phyloP scores from a whole-genome alignment of 768 basidiomycete genomes.

The Termitomyces sp. region DNA sequence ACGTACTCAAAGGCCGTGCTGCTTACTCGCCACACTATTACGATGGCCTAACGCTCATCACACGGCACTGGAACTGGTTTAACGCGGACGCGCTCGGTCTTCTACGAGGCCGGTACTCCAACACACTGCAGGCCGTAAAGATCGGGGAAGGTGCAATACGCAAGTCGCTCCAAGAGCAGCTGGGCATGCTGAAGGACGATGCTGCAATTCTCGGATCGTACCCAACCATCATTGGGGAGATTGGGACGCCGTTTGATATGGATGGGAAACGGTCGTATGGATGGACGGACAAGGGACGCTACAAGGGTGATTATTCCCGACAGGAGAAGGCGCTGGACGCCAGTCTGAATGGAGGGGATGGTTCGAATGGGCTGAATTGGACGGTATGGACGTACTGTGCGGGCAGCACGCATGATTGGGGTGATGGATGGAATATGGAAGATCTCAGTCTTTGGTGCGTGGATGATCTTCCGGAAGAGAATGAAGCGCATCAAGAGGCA shows the following conservation, averaged over 20 bases:
- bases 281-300: constrained; percentile 58
- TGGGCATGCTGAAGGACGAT: constrained; percentile 74
- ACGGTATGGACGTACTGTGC: constrained; percentile 89
- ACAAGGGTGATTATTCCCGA: constrained; percentile 66
- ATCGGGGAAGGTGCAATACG: constrained; percentile 84
- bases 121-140: constrained; percentile 63
- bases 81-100: constrained; percentile 94
- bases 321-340: constrained; percentile 89
- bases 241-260: constrained; percentile 94
- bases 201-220: constrained; percentile 60
- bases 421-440: constrained; percentile 96
- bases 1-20: constrained; percentile 55
- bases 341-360: constrained; percentile 74
- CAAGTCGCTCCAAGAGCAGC: constrained; percentile 73
- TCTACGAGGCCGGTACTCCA: constrained; percentile 76
- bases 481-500: constrained; percentile 14
- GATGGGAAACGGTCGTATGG: constrained; percentile 84
- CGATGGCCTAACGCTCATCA: constrained; percentile 91
- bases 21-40: constrained; percentile 87
- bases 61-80: constrained; percentile 90
- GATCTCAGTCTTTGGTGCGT: constrained; percentile 85
- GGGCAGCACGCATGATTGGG: constrained; percentile 82
- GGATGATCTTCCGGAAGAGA: constrained; percentile 51
- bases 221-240: constrained; percentile 93
- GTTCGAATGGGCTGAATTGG: constrained; percentile 66